Evolutionary conservation across 345 rosid species (phyloP), one percentile per base, ranked within the genome.

Genomic region (Eucalyptus virginea): DNA sequence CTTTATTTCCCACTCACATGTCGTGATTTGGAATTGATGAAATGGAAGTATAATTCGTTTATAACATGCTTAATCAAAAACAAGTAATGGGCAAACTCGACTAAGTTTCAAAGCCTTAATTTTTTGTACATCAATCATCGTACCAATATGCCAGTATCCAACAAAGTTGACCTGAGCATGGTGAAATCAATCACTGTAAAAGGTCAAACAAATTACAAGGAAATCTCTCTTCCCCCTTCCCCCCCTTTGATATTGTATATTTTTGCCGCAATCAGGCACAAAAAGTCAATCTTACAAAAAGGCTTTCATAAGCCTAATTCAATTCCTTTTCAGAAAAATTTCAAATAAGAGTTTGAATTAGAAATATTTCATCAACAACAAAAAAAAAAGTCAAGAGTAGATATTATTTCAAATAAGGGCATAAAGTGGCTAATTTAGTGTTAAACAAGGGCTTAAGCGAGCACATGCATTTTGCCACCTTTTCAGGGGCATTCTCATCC

Each of bases 1-100:
- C 83, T 77, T 40, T 6, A 3, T 10, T 40, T 11, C 28, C 83
- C 7, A 14, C 3, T 77, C 47, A 40, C 0, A 2, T 21, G 9
- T 23, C 30, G 3, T 77, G 23, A 40, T 11, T 77, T 40, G 30
- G 81, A 77, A 11, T 77, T 40, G 5, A 77, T 77, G 83, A 77
- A 21, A 77, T 6, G 26, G 47, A 21, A 77, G 83, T 11, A 21
- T 40, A 37, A 40, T 44, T 37, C 2, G 2, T 77, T 19, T 6
- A 23, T 11, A 3, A 37, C 83, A 21, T 40, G 30, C 47, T 5
- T 72, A 19, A 19, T 72, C 8, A 18, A 1, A 10, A 19, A 72
- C 26, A 10, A 72, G 81, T 37, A 37, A 72, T 72, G 26, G 1
- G 26, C 8, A 5, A 72, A 72, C 6, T 72, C 40, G 15, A 37